phyloP scores from a whole-genome alignment of 495 filamentous ascomycete genomes.

The Usnea hakonensis region DNA sequence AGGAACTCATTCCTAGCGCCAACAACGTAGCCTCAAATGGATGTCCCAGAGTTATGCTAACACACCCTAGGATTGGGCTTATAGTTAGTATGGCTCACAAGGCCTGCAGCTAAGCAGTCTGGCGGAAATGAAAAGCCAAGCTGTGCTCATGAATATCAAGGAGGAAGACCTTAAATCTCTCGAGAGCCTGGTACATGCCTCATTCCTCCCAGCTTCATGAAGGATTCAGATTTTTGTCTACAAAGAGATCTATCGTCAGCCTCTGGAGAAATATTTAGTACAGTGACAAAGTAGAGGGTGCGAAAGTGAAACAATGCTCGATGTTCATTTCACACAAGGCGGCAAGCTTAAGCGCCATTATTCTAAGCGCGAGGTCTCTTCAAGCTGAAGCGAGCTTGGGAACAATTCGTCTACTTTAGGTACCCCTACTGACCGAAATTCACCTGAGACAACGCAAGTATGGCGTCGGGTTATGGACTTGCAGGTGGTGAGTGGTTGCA shows the following conservation, averaged over 20 bases:
- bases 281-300: not conserved
- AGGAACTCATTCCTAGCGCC: too few relatives aligned
- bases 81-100: not conserved
- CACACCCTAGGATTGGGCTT: too few relatives aligned
- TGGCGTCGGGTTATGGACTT: slow-evolving; percentile 25
- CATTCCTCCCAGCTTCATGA: not conserved
- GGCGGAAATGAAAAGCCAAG: not conserved
- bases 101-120: not conserved
- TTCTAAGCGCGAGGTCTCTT: not conserved
- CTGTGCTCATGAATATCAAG: not conserved
- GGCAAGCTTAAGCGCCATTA: slow-evolving; percentile 1
- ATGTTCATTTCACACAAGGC: too few relatives aligned
- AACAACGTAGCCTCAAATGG: too few relatives aligned
- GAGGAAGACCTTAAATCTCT: not conserved
- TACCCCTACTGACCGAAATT: not conserved
- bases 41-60: too few relatives aligned
- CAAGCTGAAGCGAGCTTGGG: not conserved
- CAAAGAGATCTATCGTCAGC: too few relatives aligned
- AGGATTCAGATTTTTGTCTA: not conserved
- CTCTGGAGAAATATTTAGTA: not conserved
- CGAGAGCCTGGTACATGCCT: not conserved
- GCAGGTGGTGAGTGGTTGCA: slow-evolving; percentile 15
- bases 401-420: not conserved
- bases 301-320: too few relatives aligned
- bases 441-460: not conserved